Percentiles rank a stretch among this genome's conserved stretches.
Conservation (phyloP, 495 filamentous ascomycete genomes). For the Daldinia loculata region DNA sequence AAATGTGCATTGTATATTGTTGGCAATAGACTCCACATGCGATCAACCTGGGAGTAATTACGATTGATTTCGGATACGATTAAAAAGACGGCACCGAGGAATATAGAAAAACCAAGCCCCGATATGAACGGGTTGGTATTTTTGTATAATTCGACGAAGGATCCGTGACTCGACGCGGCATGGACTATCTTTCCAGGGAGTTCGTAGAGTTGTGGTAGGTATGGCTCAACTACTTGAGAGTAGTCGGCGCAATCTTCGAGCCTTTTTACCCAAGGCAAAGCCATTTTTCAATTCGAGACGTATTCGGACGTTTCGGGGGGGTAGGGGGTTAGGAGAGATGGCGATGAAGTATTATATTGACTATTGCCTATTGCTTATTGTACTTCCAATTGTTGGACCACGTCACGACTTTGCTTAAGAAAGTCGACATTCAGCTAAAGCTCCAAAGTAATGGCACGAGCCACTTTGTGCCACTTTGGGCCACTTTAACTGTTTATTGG, state of each 20-base stretch:
- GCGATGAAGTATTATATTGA: slow-evolving; percentile 1
- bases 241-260: slow-evolving; percentile 78
- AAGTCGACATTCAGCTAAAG: neutral
- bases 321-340: neutral
- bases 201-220: slow-evolving; percentile 77
- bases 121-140: slow-evolving; percentile 87
- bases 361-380: neutral
- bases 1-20: slow-evolving; percentile 91
- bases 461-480: slow-evolving; percentile 21
- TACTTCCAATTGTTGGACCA: slow-evolving; percentile 5
- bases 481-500: slow-evolving; percentile 1
- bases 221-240: slow-evolving; percentile 73
- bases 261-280: slow-evolving; percentile 72
- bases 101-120: slow-evolving; percentile 74
- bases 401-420: slow-evolving; percentile 34
- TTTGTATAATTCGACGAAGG: slow-evolving; percentile 73
- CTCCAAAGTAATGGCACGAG: slow-evolving; percentile 10
- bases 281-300: slow-evolving; percentile 54
- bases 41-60: slow-evolving; percentile 95
- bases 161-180: slow-evolving; percentile 62
- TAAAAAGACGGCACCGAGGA: slow-evolving; percentile 73
- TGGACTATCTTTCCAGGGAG: slow-evolving; percentile 71
- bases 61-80: slow-evolving; percentile 81
- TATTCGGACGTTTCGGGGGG: neutral
- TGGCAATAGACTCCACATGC: slow-evolving; percentile 89